Percentiles rank a stretch among this genome's conserved stretches.
These are phyloP conservation scores for Lithohypha guttulata DNA, from an alignment of 2,329 filamentous ascomycete species.

Conservation along the genomic window DNA sequence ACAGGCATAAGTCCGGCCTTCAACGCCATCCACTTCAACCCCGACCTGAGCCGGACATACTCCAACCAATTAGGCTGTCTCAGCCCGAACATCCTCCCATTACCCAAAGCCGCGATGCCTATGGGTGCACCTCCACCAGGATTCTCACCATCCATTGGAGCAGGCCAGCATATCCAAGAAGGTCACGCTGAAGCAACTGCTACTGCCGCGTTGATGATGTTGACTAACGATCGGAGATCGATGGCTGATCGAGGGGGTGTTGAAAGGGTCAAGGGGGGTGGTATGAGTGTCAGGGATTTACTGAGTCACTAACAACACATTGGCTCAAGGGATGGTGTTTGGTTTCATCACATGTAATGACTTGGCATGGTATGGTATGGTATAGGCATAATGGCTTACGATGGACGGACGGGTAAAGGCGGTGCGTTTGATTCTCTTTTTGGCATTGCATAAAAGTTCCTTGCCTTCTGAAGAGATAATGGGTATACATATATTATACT, in stretches of 20 bases:
- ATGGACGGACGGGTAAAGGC: too few relatives aligned
- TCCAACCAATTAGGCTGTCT: slow-evolving; percentile 10
- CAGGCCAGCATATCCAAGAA: slow-evolving; percentile 27
- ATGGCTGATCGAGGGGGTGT: slow-evolving; percentile 20
- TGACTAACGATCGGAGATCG: slow-evolving; percentile 63
- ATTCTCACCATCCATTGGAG: too few relatives aligned
- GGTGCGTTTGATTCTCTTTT: too few relatives aligned
- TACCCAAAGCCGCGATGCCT: slow-evolving; percentile 14
- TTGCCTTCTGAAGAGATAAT: too few relatives aligned
- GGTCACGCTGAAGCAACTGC: slow-evolving; percentile 70
- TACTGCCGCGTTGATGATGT: slow-evolving; percentile 67
- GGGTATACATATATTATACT: too few relatives aligned
- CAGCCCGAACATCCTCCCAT: slow-evolving; percentile 20
- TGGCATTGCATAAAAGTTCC: too few relatives aligned
- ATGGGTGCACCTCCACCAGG: background rate
- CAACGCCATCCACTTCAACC: slow-evolving; percentile 19
- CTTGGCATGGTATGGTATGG: too few relatives aligned
- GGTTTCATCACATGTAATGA: too few relatives aligned
- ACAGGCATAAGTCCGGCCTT: slow-evolving; percentile 21
- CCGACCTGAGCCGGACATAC: slow-evolving; percentile 15
- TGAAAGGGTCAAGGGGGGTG: too few relatives aligned
- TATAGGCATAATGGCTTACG: too few relatives aligned
- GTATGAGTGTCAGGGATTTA: slow-evolving; percentile 47
- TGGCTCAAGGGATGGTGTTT: too few relatives aligned
- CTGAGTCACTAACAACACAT: slow-evolving; percentile 41